Base-by-base conservation (phyloP, 768 basidiomycete genomes). In the Russula vinacea region DNA sequence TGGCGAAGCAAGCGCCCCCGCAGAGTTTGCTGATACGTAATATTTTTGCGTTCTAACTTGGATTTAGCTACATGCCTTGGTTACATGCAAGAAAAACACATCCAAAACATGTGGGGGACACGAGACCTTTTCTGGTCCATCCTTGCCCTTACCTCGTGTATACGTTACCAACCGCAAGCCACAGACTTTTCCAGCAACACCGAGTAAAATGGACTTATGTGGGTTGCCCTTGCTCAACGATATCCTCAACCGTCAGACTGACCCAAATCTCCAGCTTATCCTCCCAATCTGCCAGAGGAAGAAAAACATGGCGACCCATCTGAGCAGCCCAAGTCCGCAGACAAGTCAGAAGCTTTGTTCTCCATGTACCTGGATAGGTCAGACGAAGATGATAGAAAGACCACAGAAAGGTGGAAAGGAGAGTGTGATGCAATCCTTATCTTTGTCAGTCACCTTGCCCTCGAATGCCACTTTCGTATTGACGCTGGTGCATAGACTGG, bases 381-480 rank as follows among this genome's bases (percentile, higher is more conserved):
- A 3, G 33, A 53, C 16, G 65, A 66, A 10, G 65, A 66, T 17
- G 65, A 66, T 16, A 58, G 10, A 16, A 58, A 32, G 45, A 63
- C 45, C 35, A 51, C 44, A 5, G 61, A 66, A 14, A 47, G 61
- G 7, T 66, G 65, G 65, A 63, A 58, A 29, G 65, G 62, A 39
- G 65, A 66, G 9, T 52, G 61, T 13, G 56, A 66, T 11, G 65
- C 61, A 42, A 53, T 66, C 5, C 61, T 66, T 42, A 39, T 66
- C 22, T 66, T 66, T 32, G 65, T 66, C 6, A 7, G 60, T 49
- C 33, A 3, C 16, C 8, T 35, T 10, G 35, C n/a, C 4, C 6
- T 19, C 6, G 42, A 44, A 6, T 44, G 19, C 19, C 24, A 26
- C 44, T 16, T n/a, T 5, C 11, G 1, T 5, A 7, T 35, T 29